phyloP scores from a whole-genome alignment of 169 alveolate species.

The Eimeria maxima region DNA sequence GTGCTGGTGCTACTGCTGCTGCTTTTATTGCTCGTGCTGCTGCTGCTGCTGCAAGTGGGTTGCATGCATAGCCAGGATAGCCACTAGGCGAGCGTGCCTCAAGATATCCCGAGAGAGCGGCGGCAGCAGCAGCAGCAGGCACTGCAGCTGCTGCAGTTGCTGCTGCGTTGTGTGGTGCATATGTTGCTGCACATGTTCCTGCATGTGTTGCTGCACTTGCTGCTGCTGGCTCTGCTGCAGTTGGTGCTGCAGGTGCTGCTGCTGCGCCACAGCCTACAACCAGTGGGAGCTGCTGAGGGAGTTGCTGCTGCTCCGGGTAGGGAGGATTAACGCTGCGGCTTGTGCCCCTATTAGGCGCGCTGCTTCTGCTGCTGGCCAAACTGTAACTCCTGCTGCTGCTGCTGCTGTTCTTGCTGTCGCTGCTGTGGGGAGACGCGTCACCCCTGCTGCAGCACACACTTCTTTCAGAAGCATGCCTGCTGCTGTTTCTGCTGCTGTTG shows the following conservation, averaged over 20 bases:
- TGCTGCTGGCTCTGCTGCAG: conserved; percentile 32
- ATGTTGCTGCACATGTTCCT: too few relatives aligned
- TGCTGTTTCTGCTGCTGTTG: conserved; percentile 17
- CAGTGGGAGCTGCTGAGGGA: too few relatives aligned
- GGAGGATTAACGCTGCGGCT: not conserved
- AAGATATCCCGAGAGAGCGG: too few relatives aligned
- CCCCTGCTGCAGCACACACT: not conserved
- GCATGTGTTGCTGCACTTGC: too few relatives aligned
- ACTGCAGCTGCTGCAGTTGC: too few relatives aligned
- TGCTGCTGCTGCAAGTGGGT: too few relatives aligned
- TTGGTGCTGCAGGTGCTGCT: too few relatives aligned
- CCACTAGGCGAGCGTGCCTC: too few relatives aligned
- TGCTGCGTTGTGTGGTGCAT: too few relatives aligned
- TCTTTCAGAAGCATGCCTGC: not conserved
- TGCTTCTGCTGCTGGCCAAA: conserved; percentile 31
- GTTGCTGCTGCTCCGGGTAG: not conserved
- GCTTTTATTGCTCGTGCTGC: conserved; percentile 46
- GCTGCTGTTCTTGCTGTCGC: conserved; percentile 16
- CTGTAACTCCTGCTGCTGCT: conserved; percentile 28
- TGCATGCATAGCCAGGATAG: too few relatives aligned
- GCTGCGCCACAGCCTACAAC: too few relatives aligned
- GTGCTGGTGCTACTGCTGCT: conserved; percentile 44
- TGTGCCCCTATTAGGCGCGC: not conserved
- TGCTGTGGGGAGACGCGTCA: not conserved
- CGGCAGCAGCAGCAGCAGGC: too few relatives aligned